Conservation (phyloP, 257 asterid genomes). For the Solanum paucissectum region DNA sequence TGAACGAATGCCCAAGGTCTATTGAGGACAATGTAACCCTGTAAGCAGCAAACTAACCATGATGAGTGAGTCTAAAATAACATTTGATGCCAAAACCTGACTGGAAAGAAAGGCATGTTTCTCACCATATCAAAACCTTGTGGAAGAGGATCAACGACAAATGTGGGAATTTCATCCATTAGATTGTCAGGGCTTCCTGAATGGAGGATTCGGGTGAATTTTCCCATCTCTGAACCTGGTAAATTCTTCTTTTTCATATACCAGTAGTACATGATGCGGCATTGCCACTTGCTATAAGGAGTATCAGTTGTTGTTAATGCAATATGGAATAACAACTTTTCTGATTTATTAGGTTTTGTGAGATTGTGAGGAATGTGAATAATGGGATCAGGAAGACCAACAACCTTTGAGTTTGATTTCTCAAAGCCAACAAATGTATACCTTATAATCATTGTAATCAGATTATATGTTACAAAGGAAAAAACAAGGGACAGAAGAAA, state of each 20-base stretch:
- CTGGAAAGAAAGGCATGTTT: neutral
- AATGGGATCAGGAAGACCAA: constrained; percentile 34
- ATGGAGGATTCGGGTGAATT: constrained; percentile 50
- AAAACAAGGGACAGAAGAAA: constrained; percentile 21
- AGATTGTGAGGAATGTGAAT: constrained; percentile 31
- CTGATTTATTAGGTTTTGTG: constrained; percentile 2
- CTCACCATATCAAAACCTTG: constrained; percentile 45
- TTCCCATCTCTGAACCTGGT: constrained; percentile 54
- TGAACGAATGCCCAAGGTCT: constrained; percentile 73
- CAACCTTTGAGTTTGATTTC: neutral
- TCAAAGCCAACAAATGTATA: constrained; percentile 1
- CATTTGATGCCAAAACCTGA: neutral
- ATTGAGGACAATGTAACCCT: constrained; percentile 58
- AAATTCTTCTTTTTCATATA: constrained; percentile 36
- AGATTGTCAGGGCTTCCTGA: constrained; percentile 52
- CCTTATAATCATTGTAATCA: constrained; percentile 8
- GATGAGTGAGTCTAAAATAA: neutral
- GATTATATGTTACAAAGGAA: constrained; percentile 31
- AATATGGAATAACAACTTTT: constrained; percentile 28
- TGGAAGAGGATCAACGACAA: constrained; percentile 58
- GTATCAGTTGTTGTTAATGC: constrained; percentile 38
- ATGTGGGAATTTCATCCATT: constrained; percentile 64
- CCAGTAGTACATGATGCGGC: constrained; percentile 58
- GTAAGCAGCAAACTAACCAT: neutral
- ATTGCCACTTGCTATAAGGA: constrained; percentile 49